Conservation (phyloP, 1,284 basidiomycete species). For the Ceratobasidium sp. region DNA sequence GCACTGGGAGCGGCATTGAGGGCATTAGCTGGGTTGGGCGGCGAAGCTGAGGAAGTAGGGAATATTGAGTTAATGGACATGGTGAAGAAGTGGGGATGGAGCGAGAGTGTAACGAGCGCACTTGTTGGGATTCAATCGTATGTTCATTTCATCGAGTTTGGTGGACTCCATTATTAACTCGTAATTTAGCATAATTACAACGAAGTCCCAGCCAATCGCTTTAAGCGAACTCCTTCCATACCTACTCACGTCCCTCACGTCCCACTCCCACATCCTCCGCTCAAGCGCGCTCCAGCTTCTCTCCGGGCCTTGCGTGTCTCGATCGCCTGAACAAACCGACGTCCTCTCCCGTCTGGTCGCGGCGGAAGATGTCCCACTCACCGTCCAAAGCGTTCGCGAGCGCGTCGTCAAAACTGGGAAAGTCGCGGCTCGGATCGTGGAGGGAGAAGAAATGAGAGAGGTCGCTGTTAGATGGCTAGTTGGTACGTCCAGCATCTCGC, state of each 20-base stretch:
- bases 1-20: background rate
- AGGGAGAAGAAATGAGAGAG: slow-evolving; percentile 65
- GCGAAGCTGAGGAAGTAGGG: background rate
- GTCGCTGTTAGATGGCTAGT: slow-evolving; percentile 72
- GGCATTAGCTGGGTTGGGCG: background rate
- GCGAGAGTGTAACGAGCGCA: slow-evolving; percentile 39
- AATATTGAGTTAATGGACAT: background rate
- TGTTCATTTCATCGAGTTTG: slow-evolving; percentile 45
- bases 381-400: slow-evolving; percentile 83
- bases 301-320: slow-evolving; percentile 50
- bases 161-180: too few relatives aligned
- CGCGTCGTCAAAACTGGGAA: slow-evolving; percentile 73
- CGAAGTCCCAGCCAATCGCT: background rate
- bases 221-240: slow-evolving; percentile 29
- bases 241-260: slow-evolving; percentile 9
- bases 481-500: slow-evolving; percentile 56
- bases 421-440: slow-evolving; percentile 52
- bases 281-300: slow-evolving; percentile 54
- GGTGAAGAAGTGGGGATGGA: slow-evolving; percentile 43
- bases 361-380: slow-evolving; percentile 78
- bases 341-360: slow-evolving; percentile 72
- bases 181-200: slow-evolving; percentile 14
- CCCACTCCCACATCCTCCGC: slow-evolving; percentile 43
- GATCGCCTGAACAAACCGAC: slow-evolving; percentile 53
- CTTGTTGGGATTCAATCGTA: slow-evolving; percentile 48